Base-by-base conservation (phyloP, 2,329 filamentous ascomycete species). In the Talaromyces rugulosus region DNA sequence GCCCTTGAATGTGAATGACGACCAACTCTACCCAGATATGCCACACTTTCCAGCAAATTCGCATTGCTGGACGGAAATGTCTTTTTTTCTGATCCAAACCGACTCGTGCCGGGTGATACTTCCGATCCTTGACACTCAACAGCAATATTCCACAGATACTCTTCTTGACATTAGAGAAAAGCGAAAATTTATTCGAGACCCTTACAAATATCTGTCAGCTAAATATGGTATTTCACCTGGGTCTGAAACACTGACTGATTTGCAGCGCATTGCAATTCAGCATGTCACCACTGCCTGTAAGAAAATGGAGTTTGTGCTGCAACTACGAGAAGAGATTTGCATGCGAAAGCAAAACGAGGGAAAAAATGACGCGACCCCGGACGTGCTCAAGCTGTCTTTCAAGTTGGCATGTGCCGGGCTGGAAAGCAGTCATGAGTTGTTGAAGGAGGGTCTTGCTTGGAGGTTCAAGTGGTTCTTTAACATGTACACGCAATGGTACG, bases 1-100 rank as follows among this genome's bases (percentile, higher is more conserved):
- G 31, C 79, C 80, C 3, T 64, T 74, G 5, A 80, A 80, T 52
- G 72, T 81, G 54, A 77, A 82, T 53, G 66, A 69, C 58, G 60
- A 64, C 55, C 64, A 64, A 54, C 58, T 66, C 12, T 66, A 58
- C 30, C 63, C 65, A 53, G 56, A 27, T n/a, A 66, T 66, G 65
- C 62, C 56, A 9, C 27, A 33, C 6, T 18, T 66, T 50, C 65
- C 65, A 16, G 55, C 16, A 16, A 63, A 66, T 50, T 65, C 65
- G n/a, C 16, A 60, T 5, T 57, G 57, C n/a, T 66, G 65, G 65
- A 66, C 63, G 12, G 65, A 66, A 61, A 66, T 64, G 65, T 66
- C 65, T 31, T 65, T 66, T 59, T 66, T 65, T 40, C 56, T 66
- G n/a, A 66, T 66, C 28, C 65, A 66, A 62, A 66, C 65, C 6